These are phyloP conservation scores for Tylopilus sp. DNA, from an alignment of 1,284 basidiomycete genomes.

Conservation along the genomic window DNA sequence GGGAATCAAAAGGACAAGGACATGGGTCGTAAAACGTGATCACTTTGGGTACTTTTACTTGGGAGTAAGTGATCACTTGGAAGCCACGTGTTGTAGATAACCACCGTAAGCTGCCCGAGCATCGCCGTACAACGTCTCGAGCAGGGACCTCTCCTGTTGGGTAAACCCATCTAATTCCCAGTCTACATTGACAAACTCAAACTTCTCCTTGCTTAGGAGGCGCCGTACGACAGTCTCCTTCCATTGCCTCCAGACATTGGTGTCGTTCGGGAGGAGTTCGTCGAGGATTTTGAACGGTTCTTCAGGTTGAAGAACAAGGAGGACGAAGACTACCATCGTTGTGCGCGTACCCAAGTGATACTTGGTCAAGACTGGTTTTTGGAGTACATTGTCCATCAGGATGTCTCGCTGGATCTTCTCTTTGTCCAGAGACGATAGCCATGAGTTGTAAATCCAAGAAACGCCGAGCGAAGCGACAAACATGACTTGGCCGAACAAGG, in stretches of 20 bases:
- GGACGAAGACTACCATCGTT: conserved; percentile 27
- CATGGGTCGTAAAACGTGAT: too few relatives aligned
- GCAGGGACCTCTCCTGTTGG: conserved; percentile 16
- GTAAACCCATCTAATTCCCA: conserved; percentile 24
- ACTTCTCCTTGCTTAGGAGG: conserved; percentile 20
- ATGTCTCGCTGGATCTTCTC: conserved; percentile 28
- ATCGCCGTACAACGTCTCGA: conserved; percentile 24
- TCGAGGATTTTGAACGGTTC: conserved; percentile 25
- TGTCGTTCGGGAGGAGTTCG: conserved; percentile 31
- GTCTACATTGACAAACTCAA: conserved; percentile 21
- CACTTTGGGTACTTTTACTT: too few relatives aligned
- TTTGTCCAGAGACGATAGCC: conserved; percentile 31
- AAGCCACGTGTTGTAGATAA: conserved; percentile 9
- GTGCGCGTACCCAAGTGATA: conserved; percentile 32
- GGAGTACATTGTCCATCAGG: conserved; percentile 23
- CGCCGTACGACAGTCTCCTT: conserved; percentile 18
- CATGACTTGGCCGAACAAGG: conserved; percentile 35
- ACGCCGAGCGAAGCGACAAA: conserved; percentile 14
- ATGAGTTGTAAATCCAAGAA: conserved; percentile 28
- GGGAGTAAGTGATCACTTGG: background rate
- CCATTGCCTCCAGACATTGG: conserved; percentile 32
- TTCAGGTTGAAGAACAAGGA: conserved; percentile 27
- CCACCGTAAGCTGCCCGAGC: conserved; percentile 23
- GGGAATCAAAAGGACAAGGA: too few relatives aligned
- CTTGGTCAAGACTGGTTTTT: conserved; percentile 24